Base-by-base conservation (phyloP, 441 rosid genomes). In the Lepidium campestre region DNA sequence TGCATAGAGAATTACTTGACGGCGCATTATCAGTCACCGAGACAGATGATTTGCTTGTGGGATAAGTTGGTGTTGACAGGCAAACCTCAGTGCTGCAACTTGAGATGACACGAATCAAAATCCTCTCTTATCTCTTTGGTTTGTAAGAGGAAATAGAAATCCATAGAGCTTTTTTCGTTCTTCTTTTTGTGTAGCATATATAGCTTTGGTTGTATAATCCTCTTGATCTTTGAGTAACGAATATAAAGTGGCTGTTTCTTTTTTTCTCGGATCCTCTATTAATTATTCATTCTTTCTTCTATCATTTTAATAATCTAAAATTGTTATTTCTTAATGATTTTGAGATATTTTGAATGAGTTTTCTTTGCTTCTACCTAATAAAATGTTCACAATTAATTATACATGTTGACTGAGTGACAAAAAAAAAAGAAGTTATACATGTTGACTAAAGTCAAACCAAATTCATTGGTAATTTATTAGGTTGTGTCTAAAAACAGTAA, bases 21-120 rank as follows among this genome's bases (percentile, higher is more conserved):
- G 11, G 93, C 90, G 2, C 93, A 87, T 73, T 87, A 87, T 68
- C 90, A 87, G 74, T 80, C 85, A 19, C 87, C 93, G 0, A 72
- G 90, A 60, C 88, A 85, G 81, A 83, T 87, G 93, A 77, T 81
- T 7, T 87, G 93, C 74, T 72, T 87, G 58, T 87, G 93, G 93
- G 82, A 78, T 72, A 87, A 82, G 59, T 71, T 85, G 75, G 77
- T 77, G 27, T 65, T 70, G 53, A 73, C 58, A 18, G 82, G 77
- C 6, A 75, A 71, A 57, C 79, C 84, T 58, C 69, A 76, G 50
- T 84, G 88, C 81, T 84, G 88, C 75, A 79, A 84, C 65, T 78
- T 84, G 88, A 74, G 84, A 78, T 79, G 80, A 81, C 73, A 68
- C 63, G 27, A 50, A 50, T 67, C 56, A 65, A 13, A 29, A 17